Percentiles rank a stretch among this genome's conserved stretches.
Evolutionary conservation across 2,329 filamentous ascomycete genomes (phyloP).

Genomic region (Hypoxylon sp.): DNA sequence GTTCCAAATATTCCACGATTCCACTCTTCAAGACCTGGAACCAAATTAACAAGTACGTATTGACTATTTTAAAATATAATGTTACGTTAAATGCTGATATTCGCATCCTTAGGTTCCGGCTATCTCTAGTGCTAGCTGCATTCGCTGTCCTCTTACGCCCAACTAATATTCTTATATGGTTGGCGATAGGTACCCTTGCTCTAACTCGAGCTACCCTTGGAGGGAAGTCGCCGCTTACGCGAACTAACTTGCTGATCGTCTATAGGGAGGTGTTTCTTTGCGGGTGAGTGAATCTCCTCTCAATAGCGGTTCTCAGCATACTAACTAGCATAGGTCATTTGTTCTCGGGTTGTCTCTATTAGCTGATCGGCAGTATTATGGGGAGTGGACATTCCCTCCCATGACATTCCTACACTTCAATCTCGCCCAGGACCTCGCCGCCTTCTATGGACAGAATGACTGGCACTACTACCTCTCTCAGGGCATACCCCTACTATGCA

Average conservation of each 20-base stretch:
- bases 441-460: slow-evolving; percentile 92
- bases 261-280: slow-evolving; percentile 74
- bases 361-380: slow-evolving; percentile 84
- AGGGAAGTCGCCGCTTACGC: slow-evolving; percentile 56
- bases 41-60: slow-evolving; percentile 50
- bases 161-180: slow-evolving; percentile 90
- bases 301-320: not conserved
- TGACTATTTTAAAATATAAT: not conserved
- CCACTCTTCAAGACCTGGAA: slow-evolving; percentile 46
- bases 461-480: slow-evolving; percentile 95
- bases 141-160: slow-evolving; percentile 87
- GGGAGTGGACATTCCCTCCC: slow-evolving; percentile 87
- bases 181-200: slow-evolving; percentile 69
- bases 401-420: slow-evolving; percentile 92
- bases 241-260: slow-evolving; percentile 63
- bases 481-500: slow-evolving; percentile 87
- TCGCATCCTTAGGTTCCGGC: slow-evolving; percentile 59
- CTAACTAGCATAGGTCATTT: slow-evolving; percentile 52
- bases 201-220: slow-evolving; percentile 58
- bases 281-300: slow-evolving; percentile 55
- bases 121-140: slow-evolving; percentile 80
- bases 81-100: slow-evolving; percentile 16
- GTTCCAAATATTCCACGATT: slow-evolving; percentile 51
- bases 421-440: slow-evolving; percentile 83
- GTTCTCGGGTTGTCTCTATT: slow-evolving; percentile 73